Evolutionary conservation across 768 basidiomycete species (phyloP), one percentile per base, ranked within the genome.

Genomic region (Rubroboletus pulcherrimus): DNA sequence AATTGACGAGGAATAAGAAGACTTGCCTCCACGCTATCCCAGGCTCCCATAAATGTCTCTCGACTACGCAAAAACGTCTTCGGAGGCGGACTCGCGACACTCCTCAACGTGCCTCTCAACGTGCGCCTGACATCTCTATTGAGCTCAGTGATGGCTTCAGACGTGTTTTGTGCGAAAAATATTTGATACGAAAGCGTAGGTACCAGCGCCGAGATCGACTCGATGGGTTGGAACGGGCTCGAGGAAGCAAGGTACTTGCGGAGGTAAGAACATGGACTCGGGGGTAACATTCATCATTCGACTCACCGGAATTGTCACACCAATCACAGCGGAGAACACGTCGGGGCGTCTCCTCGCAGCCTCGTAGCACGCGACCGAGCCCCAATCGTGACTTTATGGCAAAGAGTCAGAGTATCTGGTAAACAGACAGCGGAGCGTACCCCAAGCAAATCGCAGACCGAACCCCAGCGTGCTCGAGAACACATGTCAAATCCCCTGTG

Each of bases 381-480:
- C 89, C 89, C 89, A 91, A 57, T 91, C 89, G 62, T 91, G 89
- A 12, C 87, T 87, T 34, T 15, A n/a, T 37, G 7, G 3, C 21
- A 45, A 26, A 9, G 17, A 29, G 30, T 57, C 19, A 49, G 50
- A 49, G 30, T 9, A 35, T 29, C 10, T 17, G 8, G n/a, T 11
- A 48, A 31, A 24, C 40, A 40, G 43, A 30, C 4, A 9, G 5
- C 9, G 12, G 35, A 37, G 15, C 75, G 31, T 58, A 86, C 87
- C 89, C 89, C 54, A 91, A 71, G 60, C 84, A 89, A 34, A 83
- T 73, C 0, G 79, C 81, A 14, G 78, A 75, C 0, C 66, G 40
- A 1, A 83, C 78, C 1, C 73, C 67, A 0, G 80, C 82, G 54
- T 84, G 62, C 42, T 78, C 63, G 40, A 91, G 71, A 29, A 90